Evolutionary conservation across 1,284 basidiomycete species (phyloP).

Genomic region (Malassezia cuniculi): DNA sequence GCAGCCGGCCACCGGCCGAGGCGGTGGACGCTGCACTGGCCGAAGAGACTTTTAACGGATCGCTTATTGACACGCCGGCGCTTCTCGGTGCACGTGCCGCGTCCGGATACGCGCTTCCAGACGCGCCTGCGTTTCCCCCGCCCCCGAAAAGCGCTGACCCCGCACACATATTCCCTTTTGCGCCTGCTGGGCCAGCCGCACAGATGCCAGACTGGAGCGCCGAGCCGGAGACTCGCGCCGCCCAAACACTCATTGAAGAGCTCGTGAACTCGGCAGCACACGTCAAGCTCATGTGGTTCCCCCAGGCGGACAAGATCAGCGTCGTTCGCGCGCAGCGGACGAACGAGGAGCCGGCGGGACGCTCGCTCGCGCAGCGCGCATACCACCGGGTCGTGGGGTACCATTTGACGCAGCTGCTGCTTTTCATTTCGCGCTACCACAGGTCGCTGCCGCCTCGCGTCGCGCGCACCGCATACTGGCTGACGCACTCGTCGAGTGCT

Average conservation of each 20-base stretch:
- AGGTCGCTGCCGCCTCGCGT: slow-evolving; percentile 7
- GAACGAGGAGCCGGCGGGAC: slow-evolving; percentile 52
- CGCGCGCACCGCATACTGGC: slow-evolving; percentile 10
- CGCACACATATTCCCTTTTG: slow-evolving; percentile 20
- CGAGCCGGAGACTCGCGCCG: slow-evolving; percentile 39
- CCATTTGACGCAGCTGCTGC: slow-evolving; percentile 17
- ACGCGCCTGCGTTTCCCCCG: slow-evolving; percentile 16
- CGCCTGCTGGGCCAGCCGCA: slow-evolving; percentile 5
- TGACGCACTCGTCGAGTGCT: slow-evolving; percentile 14
- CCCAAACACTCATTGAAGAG: slow-evolving; percentile 50
- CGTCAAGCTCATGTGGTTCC: slow-evolving; percentile 90
- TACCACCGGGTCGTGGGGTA: slow-evolving; percentile 14
- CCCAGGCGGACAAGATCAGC: slow-evolving; percentile 61
- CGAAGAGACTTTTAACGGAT: slow-evolving; percentile 3
- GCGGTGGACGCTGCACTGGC: slow-evolving; percentile 5
- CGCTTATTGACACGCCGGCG: slow-evolving; percentile 7
- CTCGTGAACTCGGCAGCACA: slow-evolving; percentile 56
- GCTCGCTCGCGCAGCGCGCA: slow-evolving; percentile 4
- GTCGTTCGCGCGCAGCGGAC: slow-evolving; percentile 66
- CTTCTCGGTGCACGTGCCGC: slow-evolving; percentile 26
- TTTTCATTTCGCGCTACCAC: slow-evolving; percentile 18
- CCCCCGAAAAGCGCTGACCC: slow-evolving; percentile 11
- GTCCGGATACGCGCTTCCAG: slow-evolving; percentile 22
- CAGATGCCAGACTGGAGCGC: slow-evolving; percentile 5
- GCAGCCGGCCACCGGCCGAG: slow-evolving; percentile 47